Evolutionary conservation across 495 filamentous ascomycete species (phyloP), one percentile per base, ranked within the genome.

Genomic region (Xylaria bambusicola): DNA sequence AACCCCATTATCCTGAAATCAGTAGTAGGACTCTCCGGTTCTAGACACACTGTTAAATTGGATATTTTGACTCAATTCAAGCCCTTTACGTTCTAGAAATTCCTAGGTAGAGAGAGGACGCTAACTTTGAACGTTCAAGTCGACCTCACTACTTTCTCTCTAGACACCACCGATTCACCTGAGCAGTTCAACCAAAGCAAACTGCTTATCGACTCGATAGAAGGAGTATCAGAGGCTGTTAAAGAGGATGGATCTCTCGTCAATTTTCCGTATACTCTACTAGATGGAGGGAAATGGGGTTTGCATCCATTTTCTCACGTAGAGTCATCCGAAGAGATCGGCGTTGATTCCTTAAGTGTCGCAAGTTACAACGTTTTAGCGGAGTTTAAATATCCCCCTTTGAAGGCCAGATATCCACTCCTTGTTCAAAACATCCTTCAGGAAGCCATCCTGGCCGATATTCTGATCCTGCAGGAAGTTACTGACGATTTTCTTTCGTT

Each of bases 401-500:
- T 76, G n/a, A 52, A 66, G 15, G 66, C 72, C 20, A 76, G 83
- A 40, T 78, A 84, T 66, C 74, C 80, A 6, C 69, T 81, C 17
- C 61, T 85, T 18, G 44, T 82, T 33, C 55, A 71, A 15, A 76
- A 75, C 59, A 66, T 84, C 41, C 60, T 84, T 45, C 63, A 75
- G 6, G 17, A 62, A 0, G 24, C 57, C 5, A 72, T 74, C 24
- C 42, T 58, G 1, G 71, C 79, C 12, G 76, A 82, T 61, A 66
- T 84, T 15, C 59, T 86, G n/a, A 70, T 82, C 18, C 71, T 87
- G 7, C 75, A 86, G 66, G 83, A 85, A 67, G 80, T 86, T 21
- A 82, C 83, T 0, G 80, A 86, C 57, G 72, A 76, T 24, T 84
- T 85, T 55, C 74, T 87, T 6, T 73, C 73, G 8, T 73, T 72